phyloP scores from a whole-genome alignment of 1,284 basidiomycete genomes.

The Cystobasidium sp. region DNA sequence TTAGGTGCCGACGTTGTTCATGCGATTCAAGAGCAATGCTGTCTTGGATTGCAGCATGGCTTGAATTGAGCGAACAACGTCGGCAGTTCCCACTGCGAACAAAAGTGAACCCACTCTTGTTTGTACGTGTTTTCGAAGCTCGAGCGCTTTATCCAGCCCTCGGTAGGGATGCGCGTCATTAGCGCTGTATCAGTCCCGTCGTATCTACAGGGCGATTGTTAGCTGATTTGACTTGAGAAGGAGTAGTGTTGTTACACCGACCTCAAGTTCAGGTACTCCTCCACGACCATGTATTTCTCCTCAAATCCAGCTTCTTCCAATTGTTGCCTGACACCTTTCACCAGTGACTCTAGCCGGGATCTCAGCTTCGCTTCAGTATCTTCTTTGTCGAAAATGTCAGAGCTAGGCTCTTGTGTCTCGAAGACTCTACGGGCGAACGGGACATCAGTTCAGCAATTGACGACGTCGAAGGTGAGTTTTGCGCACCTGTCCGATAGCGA shows the following conservation, averaged over 20 bases:
- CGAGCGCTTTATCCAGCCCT: slow-evolving; percentile 70
- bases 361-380: slow-evolving; percentile 64
- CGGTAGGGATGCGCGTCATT: slow-evolving; percentile 72
- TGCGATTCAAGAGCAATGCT: too few species aligned
- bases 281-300: slow-evolving; percentile 69
- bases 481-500: slow-evolving; percentile 74
- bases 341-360: slow-evolving; percentile 70
- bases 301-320: slow-evolving; percentile 79
- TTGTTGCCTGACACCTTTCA: slow-evolving; percentile 67
- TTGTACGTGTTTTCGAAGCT: slow-evolving; percentile 67
- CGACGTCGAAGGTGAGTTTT: not conserved
- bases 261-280: slow-evolving; percentile 87
- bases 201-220: slow-evolving; percentile 23
- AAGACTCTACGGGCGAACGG: slow-evolving; percentile 42
- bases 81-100: not conserved
- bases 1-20: too few species aligned
- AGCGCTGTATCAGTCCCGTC: slow-evolving; percentile 81
- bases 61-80: too few species aligned
- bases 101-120: slow-evolving; percentile 51
- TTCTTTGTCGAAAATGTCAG: slow-evolving; percentile 44
- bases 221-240: not conserved
- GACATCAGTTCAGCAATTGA: not conserved
- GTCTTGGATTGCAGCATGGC: too few species aligned
- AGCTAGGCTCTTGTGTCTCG: slow-evolving; percentile 48
- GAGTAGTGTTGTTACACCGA: slow-evolving; percentile 55